Evolutionary conservation across 2,329 filamentous ascomycete genomes (phyloP).

Genomic region (Aspergillus versicolor): DNA sequence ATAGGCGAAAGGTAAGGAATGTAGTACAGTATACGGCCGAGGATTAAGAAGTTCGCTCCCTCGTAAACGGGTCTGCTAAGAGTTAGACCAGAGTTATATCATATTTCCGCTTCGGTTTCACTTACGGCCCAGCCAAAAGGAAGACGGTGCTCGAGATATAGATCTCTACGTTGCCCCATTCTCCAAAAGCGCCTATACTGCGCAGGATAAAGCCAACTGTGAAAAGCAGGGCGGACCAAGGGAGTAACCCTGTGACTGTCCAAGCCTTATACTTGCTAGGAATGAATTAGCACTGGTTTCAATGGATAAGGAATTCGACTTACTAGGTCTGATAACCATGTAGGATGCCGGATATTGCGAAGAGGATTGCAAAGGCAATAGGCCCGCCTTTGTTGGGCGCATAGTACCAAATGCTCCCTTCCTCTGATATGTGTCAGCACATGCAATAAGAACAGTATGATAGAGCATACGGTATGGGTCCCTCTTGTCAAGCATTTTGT

Average conservation of each 20-base stretch:
- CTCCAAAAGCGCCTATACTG: constrained; percentile 35
- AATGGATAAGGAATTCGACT: background rate
- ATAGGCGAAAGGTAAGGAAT: constrained; percentile 50
- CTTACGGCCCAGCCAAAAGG: constrained; percentile 42
- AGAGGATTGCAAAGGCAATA: constrained; percentile 42
- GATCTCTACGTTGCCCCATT: constrained; percentile 35
- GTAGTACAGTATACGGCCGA: constrained; percentile 52
- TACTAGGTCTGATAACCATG: constrained; percentile 43
- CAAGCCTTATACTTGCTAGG: constrained; percentile 41
- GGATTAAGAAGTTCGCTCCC: constrained; percentile 52
- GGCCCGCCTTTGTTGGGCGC: constrained; percentile 43
- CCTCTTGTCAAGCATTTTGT: constrained; percentile 19
- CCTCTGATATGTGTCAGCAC: constrained; percentile 25
- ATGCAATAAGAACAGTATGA: background rate
- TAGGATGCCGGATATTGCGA: constrained; percentile 35
- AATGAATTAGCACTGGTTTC: constrained; percentile 2
- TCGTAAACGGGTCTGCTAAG: constrained; percentile 40
- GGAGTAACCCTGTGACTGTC: constrained; percentile 42
- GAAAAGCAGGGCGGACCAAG: constrained; percentile 44
- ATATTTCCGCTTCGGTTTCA: background rate
- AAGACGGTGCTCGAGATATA: constrained; percentile 42
- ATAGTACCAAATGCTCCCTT: constrained; percentile 41
- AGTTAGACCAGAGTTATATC: background rate
- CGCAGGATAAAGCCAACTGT: constrained; percentile 39
- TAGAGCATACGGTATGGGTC: constrained; percentile 28